These are phyloP conservation scores for Meripilus lineatus DNA, from an alignment of 1,284 basidiomycete genomes.

Conservation along the genomic window DNA sequence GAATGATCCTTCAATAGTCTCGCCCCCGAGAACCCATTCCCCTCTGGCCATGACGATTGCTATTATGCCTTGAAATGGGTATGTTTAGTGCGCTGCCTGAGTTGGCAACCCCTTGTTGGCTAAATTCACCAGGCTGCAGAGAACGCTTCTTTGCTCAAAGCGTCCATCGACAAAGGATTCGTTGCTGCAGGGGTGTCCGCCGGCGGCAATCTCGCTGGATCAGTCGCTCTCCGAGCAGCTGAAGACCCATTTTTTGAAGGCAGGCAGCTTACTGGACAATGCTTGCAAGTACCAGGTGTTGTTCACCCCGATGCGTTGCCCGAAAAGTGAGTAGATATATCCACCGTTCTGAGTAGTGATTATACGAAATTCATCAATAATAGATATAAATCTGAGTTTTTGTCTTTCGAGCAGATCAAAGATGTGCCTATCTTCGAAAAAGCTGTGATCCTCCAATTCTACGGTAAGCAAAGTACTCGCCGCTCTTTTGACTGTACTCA, in stretches of 20 bases:
- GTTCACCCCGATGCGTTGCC: slow-evolving; percentile 7
- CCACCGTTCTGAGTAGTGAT: too few relatives aligned
- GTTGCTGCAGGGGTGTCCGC: slow-evolving; percentile 13
- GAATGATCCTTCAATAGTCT: slow-evolving; percentile 16
- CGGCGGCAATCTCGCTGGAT: slow-evolving; percentile 14
- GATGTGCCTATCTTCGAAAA: slow-evolving; percentile 2
- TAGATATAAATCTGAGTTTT: slow-evolving; percentile 8
- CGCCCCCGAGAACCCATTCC: slow-evolving; percentile 36
- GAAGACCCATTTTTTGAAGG: slow-evolving; percentile 13
- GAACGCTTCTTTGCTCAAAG: slow-evolving; percentile 5
- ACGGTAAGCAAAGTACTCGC: neutral
- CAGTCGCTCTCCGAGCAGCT: slow-evolving; percentile 9
- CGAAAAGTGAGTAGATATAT: slow-evolving; percentile 1
- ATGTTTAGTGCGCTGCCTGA: slow-evolving; percentile 5
- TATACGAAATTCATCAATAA: too few relatives aligned
- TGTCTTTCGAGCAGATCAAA: slow-evolving; percentile 8
- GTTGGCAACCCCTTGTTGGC: slow-evolving; percentile 13
- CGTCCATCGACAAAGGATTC: slow-evolving; percentile 11
- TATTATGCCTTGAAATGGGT: slow-evolving; percentile 31
- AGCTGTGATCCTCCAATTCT: neutral
- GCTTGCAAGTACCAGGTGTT: slow-evolving; percentile 12
- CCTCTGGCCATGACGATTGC: slow-evolving; percentile 32
- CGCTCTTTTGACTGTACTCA: neutral
- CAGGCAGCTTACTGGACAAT: slow-evolving; percentile 15
- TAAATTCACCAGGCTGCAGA: slow-evolving; percentile 10